Evolutionary conservation across 495 filamentous ascomycete genomes (phyloP), one percentile per base, ranked within the genome.

Genomic region (Melanomma pulvis-pyrius): DNA sequence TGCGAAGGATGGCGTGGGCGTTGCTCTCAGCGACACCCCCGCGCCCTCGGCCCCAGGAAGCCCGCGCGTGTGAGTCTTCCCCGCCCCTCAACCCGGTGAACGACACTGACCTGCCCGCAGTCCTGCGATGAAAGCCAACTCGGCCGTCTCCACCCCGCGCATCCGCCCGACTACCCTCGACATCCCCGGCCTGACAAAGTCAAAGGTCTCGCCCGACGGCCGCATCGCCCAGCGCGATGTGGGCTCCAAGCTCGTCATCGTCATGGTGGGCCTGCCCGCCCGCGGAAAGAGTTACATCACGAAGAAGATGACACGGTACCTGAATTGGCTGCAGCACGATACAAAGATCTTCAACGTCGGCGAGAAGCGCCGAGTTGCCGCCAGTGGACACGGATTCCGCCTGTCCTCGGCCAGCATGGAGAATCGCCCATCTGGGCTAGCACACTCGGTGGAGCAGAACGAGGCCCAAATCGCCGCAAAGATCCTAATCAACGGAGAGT

Each of bases 261-360:
- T 98, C 71, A 98, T 98, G 94, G 94, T 98, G 52, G 94, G 94
- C 63, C 82, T 98, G 55, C 94, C 94, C 0, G 94, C 94, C 0
- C 81, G 94, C 65, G 94, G 94, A 58, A 98, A 98, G 79, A 96
- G 92, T 61, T 98, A 98, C 77, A 92, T 98, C 70, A 97, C 93
- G 58, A 97, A 97, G 82, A 98, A 98, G 80, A 82, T 98, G 49
- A 90, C 92, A 25, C 86, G 94, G 53, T 98, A 98, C 71, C 79
- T 98, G 24, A 93, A 96, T 59, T 98, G 94, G 94, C 87, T 97
- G 53, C 94, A 98, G 70, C 94, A 98, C 74, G 90, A 96, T 68
- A 91, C 92, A 22, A 82, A 83, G 70, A 97, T 98, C 66, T 98
- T 98, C 84, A 98, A 98, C 68, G 94, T 98, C 41, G 94, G 94